Evolutionary conservation across 2,329 filamentous ascomycete species (phyloP).

Genomic region (Lecanosticta acicola): DNA sequence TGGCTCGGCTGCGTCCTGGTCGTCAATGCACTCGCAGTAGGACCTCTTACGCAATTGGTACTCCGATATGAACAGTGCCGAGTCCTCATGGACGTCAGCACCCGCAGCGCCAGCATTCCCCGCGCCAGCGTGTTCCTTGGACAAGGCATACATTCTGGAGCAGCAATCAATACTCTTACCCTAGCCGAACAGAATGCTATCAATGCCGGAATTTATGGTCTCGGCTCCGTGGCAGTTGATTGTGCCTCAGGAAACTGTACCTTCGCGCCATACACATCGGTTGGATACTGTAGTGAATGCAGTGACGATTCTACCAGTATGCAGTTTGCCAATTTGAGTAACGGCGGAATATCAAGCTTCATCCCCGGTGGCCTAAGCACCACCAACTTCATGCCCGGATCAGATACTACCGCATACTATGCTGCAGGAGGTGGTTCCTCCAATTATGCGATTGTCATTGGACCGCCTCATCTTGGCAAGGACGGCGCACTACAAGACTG

Average conservation of each 20-base stretch:
- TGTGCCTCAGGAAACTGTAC: constrained; percentile 11
- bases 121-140: constrained; percentile 8
- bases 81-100: background rate
- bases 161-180: constrained; percentile 1
- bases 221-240: background rate
- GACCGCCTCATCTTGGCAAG: no score
- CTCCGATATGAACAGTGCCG: constrained; percentile 10
- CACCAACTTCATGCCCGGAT: no score
- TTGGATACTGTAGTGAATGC: constrained; percentile 11
- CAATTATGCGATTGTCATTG: no score
- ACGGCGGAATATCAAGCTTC: background rate
- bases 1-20: constrained; percentile 9
- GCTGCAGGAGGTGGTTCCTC: no score
- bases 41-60: constrained; percentile 11
- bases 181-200: constrained; percentile 7
- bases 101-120: constrained; percentile 1
- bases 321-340: background rate
- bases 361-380: background rate
- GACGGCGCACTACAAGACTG: no score
- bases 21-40: constrained; percentile 3
- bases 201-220: constrained; percentile 7
- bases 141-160: constrained; percentile 4
- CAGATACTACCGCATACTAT: no score
- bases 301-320: constrained; percentile 3
- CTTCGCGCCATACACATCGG: constrained; percentile 5